Base-by-base conservation (phyloP, 1,139 yeast genomes). In the Meyerozyma smithsonii region DNA sequence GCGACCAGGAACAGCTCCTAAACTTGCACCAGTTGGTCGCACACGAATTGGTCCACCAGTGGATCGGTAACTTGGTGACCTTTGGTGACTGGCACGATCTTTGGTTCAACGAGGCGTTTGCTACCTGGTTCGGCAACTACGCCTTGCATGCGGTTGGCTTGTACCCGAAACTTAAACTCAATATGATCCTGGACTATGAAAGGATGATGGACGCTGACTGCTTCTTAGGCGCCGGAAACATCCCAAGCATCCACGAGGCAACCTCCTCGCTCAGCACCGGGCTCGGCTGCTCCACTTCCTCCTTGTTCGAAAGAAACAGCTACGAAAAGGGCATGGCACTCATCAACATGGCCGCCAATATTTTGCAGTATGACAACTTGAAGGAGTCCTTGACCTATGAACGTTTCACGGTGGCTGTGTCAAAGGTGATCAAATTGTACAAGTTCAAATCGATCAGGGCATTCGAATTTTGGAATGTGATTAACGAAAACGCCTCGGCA, bases 31-130 rank as follows among this genome's bases (percentile, higher is more conserved):
- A 81, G 49, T 66, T 84, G 39, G 55, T 84, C 6, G 79, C 78
- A 1, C 94, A 84, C 54, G 89, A 84, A 55, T 55, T 84, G 46
- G 79, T 82, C 17, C 94, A 84, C 54, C 90, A 84, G 60, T 84
- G 88, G 87, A 61, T 84, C 37, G 92, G 92, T 3, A 79, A 84
- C 48, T 64, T 69, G 49, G 71, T 83, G 1, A 67, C 85, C 0
- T 82, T 83, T 50, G 84, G 80, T 40, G 74, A 76, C 24, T 84
- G 88, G 84, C 72, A 70, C 39, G 68, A 74, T 50, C 62, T 84
- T 33, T 83, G 92, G 90, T 64, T 84, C 44, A 82, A 83, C 49
- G 94, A 84, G 60, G 64, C 86, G 2, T 79, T 84, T 61, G 90
- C 92, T 0, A 82, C 90, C 0, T 79, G 79, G 73, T 66, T 77